Conservation (phyloP, 768 basidiomycete species). For the Suillus sp. region DNA sequence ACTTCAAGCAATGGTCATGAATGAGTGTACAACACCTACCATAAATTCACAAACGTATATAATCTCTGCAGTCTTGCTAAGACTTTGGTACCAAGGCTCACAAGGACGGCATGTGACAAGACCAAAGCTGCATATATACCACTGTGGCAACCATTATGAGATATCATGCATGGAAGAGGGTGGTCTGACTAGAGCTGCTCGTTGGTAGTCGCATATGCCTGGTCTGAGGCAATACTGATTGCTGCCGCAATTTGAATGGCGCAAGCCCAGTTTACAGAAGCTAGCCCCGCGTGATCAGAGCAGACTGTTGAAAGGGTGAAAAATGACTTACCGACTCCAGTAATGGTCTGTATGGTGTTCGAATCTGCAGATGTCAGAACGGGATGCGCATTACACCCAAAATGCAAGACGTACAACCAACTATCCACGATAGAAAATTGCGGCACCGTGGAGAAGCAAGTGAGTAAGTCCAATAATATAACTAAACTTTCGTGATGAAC, state of each 20-base stretch:
- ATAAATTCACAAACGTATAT: not conserved
- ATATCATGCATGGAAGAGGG: slow-evolving; percentile 43
- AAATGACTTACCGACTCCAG: slow-evolving; percentile 26
- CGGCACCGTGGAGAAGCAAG: slow-evolving; percentile 1
- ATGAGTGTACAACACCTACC: not conserved
- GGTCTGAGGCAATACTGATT: slow-evolving; percentile 42
- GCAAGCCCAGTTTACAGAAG: slow-evolving; percentile 3
- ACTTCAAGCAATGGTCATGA: not conserved
- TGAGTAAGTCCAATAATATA: slow-evolving; percentile 6
- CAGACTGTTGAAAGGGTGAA: not conserved
- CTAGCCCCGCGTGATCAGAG: not conserved
- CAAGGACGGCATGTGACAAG: slow-evolving; percentile 2
- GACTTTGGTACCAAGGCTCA: slow-evolving; percentile 3
- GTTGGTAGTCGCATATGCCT: slow-evolving; percentile 43
- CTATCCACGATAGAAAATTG: slow-evolving; percentile 24
- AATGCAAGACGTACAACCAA: slow-evolving; percentile 44
- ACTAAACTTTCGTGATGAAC: slow-evolving; percentile 20
- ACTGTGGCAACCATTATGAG: slow-evolving; percentile 25
- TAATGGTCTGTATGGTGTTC: slow-evolving; percentile 37
- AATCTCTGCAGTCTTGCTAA: not conserved
- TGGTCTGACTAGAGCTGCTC: slow-evolving; percentile 46
- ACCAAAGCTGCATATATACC: not conserved
- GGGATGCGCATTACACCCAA: not conserved
- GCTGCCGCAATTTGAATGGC: slow-evolving; percentile 1
- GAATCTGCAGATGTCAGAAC: not conserved